Evolutionary conservation across 2,329 filamentous ascomycete species (phyloP), one percentile per base, ranked within the genome.

Genomic region (Tolypocladium paradoxum): DNA sequence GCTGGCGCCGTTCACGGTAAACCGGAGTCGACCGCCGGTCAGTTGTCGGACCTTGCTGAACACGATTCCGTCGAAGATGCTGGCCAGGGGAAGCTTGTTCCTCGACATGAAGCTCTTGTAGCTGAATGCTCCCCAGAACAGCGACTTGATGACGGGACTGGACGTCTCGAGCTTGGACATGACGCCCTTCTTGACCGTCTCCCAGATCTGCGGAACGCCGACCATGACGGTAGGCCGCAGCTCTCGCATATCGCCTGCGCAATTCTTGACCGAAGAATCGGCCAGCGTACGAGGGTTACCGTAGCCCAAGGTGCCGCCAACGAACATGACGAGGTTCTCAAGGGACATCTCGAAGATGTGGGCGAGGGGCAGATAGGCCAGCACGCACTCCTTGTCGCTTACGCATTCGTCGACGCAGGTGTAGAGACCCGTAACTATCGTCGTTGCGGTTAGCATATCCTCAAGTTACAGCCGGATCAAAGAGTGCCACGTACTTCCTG

Each of bases 321-420:
- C 88, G 72, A 85, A 93, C 56, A 99, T 72, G 54, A 87, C 89
- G 8, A 92, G 76, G 68, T 95, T 96, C 73, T 99, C 93, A 60
- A 99, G 89, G 55, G 92, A 87, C 70, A 96, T 93, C 70, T 99
- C 93, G 63, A 99, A 84, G 63, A 97, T 97, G 67, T 99, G 93
- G 2, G 93, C 91, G 51, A 95, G 84, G 2, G 93, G 93, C 16
- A 99, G 82, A 70, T 97, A 99, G 24, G 91, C 90, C 47, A 99
- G 79, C 45, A 97, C 77, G 47, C 81, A 80, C 61, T 99, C 93
- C 47, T 79, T 82, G 54, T 86, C 83, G 55, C 84, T 85, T 49
- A 97, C 81, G 63, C 86, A 86, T 54, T 85, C 83, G 24, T 87
- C 88, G 48, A 97, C 84, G 56, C 89, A 84, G 43, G 80, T 79